These are phyloP conservation scores for Hypoxylon sp. DNA, from an alignment of 2,329 filamentous ascomycete species.

Conservation along the genomic window DNA sequence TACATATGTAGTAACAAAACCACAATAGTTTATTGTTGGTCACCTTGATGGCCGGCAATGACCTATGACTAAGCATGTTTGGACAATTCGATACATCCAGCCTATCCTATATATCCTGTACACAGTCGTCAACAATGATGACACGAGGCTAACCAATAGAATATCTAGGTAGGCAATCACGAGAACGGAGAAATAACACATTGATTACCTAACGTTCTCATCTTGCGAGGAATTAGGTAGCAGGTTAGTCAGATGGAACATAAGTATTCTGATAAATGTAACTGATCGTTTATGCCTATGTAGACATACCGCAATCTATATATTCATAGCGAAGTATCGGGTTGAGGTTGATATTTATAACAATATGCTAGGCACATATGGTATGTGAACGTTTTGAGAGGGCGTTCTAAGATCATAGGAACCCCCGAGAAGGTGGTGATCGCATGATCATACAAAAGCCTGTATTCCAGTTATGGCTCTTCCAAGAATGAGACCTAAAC, in stretches of 20 bases:
- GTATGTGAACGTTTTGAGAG: background rate
- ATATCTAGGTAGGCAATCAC: constrained; percentile 1
- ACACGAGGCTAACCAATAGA: background rate
- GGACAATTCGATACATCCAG: background rate
- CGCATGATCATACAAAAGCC: constrained; percentile 69
- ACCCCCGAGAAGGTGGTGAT: background rate
- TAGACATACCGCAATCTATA: background rate
- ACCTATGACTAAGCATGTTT: constrained; percentile 2
- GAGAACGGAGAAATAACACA: background rate
- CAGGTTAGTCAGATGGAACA: constrained; percentile 1
- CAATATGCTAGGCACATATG: background rate
- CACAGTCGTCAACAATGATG: background rate
- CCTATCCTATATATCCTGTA: background rate
- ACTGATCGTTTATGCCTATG: background rate
- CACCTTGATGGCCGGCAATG: constrained; percentile 18
- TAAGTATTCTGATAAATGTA: background rate
- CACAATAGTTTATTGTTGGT: background rate
- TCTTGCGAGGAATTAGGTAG: too few relatives aligned
- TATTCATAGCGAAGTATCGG: background rate
- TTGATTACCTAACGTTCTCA: background rate
- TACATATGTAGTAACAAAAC: background rate
- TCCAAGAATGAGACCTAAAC: constrained; percentile 75
- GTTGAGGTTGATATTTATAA: background rate
- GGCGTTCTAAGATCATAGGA: background rate
- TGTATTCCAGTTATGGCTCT: constrained; percentile 80